Conservation (phyloP, 441 rosid genomes). For the Syzygium syzygioides region DNA sequence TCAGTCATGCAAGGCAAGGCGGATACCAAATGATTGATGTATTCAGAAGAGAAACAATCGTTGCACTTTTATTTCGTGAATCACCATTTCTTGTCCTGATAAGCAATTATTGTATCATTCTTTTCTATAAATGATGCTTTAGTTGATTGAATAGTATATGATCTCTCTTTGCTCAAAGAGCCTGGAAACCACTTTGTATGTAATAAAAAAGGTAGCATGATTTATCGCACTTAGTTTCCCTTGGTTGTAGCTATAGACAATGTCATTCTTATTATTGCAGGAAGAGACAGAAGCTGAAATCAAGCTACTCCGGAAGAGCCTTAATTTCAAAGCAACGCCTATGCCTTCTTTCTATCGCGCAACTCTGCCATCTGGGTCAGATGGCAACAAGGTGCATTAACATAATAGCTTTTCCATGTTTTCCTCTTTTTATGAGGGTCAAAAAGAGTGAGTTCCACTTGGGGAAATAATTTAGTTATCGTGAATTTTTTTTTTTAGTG, state of each 20-base stretch:
- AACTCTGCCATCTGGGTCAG: conserved; percentile 18
- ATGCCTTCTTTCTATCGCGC: conserved; percentile 80
- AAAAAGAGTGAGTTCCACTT: neutral
- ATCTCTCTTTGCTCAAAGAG: neutral
- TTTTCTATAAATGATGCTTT: neutral
- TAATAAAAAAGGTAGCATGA: neutral
- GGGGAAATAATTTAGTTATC: neutral
- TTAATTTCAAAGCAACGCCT: conserved; percentile 78
- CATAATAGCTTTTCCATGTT: neutral
- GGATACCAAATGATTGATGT: neutral
- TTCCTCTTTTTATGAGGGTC: neutral
- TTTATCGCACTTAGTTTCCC: neutral
- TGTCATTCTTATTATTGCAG: conserved; percentile 27
- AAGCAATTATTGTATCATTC: neutral
- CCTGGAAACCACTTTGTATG: neutral
- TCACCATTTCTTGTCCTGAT: neutral
- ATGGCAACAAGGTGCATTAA: conserved; percentile 46
- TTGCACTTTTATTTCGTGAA: neutral
- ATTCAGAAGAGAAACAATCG: neutral
- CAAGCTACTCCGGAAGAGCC: conserved; percentile 56
- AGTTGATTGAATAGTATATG: neutral
- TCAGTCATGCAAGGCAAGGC: neutral
- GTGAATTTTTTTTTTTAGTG: neutral
- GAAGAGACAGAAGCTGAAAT: conserved; percentile 59
- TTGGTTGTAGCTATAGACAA: neutral